phyloP scores from a whole-genome alignment of 23 red algal genomes.

The Chondrus crispus region DNA sequence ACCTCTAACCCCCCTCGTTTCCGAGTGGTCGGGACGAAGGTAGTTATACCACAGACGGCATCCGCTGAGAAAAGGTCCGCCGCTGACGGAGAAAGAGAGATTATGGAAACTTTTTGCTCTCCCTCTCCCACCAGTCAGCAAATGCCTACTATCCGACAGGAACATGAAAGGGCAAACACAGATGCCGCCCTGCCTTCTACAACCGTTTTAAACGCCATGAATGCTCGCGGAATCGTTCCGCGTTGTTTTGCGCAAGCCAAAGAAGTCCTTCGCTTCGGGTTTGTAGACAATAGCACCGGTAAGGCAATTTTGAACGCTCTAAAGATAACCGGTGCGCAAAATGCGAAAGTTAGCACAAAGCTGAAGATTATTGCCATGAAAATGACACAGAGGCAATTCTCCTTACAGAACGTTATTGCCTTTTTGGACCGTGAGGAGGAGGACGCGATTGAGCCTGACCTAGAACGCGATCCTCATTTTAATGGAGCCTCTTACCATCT shows the following conservation, averaged over 20 bases:
- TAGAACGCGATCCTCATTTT: background rate
- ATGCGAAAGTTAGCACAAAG: background rate
- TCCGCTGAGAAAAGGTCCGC: no score
- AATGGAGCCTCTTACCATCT: background rate
- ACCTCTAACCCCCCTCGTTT: no score
- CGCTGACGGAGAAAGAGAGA: no score
- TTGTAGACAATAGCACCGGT: background rate
- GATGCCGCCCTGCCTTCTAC: no score
- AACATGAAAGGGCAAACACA: no score
- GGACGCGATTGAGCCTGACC: background rate
- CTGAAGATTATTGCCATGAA: background rate
- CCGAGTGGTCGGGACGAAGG: no score
- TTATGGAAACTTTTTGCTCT: no score
- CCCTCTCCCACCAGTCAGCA: no score
- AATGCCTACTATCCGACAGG: no score
- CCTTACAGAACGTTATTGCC: background rate
- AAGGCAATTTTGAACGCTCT: background rate
- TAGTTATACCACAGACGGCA: no score
- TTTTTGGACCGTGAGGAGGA: background rate
- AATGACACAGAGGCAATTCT: background rate
- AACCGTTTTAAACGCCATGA: background rate
- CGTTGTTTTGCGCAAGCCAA: background rate
- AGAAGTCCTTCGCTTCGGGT: background rate
- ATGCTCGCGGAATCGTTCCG: background rate
- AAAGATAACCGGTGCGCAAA: background rate